Evolutionary conservation across 306 rosid genomes (phyloP), one percentile per base, ranked within the genome.

Genomic region (Betula pendula): DNA sequence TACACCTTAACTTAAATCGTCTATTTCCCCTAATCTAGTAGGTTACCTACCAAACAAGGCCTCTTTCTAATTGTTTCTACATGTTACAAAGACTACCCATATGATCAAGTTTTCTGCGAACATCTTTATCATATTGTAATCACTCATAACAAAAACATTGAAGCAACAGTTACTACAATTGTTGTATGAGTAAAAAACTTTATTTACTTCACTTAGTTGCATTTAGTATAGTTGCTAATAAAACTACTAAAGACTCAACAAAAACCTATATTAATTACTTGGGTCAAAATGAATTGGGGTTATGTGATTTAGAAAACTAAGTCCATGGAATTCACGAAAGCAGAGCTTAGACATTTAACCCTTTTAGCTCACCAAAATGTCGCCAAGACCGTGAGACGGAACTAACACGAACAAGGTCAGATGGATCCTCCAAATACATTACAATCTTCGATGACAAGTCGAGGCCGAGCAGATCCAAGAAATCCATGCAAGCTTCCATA

Each of bases 361-460:
- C 25, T 59, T 45, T 72, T 66, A 77, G 75, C 98, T 87, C 84
- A 92, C 98, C 97, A 78, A 24, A 83, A 31, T 31, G 83, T 79
- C 84, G 83, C 96, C 91, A 92, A 79, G 85, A 72, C 35, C 78
- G 90, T 0, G 98, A 95, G 79, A 92, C 91, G 22, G 88, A 81
- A 72, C 89, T 68, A 33, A 83, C 73, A 44, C 90, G 88, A 51
- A 78, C 80, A 53, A 90, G 81, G 78, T 92, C 97, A 72, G 88
- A 79, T 17, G 84, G 81, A 87, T 88, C 90, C 70, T 92, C 95
- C 84, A 95, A 75, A 84, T 73, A 77, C 84, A n/a, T 75, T 11
- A 92, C 77, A 68, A 95, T 79, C 79, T 81, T 76, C 48, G 77
- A 38, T 44, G 89, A 81, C 60, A 74, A 87, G 79, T 90, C 97